Evolutionary conservation across 2,329 filamentous ascomycete genomes (phyloP).

Genomic region (Fusarium graminum): DNA sequence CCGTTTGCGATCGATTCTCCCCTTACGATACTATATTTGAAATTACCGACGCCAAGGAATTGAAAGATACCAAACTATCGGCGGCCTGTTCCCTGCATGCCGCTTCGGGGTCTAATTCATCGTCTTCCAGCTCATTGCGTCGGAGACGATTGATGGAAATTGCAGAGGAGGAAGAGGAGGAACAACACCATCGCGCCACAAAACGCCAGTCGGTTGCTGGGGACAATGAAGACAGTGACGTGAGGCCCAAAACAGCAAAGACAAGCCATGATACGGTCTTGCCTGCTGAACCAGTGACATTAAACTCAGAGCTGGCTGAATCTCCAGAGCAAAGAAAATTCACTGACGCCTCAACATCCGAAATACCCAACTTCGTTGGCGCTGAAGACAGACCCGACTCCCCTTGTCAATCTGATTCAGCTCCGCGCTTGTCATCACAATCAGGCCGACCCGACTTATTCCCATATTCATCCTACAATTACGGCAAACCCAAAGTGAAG

Average conservation of each 20-base stretch:
- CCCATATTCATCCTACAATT: constrained; percentile 62
- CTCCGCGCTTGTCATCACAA: constrained; percentile 64
- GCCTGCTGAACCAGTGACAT: constrained; percentile 57
- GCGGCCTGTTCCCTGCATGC: constrained; percentile 91
- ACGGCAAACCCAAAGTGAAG: constrained; percentile 84
- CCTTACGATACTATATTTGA: constrained; percentile 89
- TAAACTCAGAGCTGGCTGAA: constrained; percentile 66
- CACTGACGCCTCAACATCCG: constrained; percentile 59
- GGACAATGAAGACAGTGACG: constrained; percentile 58
- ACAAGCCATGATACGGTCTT: constrained; percentile 48
- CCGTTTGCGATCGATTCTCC: constrained; percentile 78
- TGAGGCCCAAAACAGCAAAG: constrained; percentile 47
- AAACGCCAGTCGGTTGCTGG: constrained; percentile 71
- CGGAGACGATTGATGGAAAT: constrained; percentile 88
- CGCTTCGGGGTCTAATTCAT: constrained; percentile 86
- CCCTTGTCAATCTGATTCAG: constrained; percentile 60
- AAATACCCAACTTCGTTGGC: constrained; percentile 67
- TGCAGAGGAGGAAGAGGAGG: constrained; percentile 90
- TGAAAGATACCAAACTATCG: constrained; percentile 89
- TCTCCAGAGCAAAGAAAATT: constrained; percentile 65
- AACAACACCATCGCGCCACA: constrained; percentile 66
- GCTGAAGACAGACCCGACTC: constrained; percentile 60
- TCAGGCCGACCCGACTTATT: constrained; percentile 65
- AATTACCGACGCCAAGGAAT: constrained; percentile 78
- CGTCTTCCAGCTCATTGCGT: constrained; percentile 83